Percentiles rank a stretch among this genome's conserved stretches.
Evolutionary conservation across 2,329 filamentous ascomycete species (phyloP).

Genomic region (Cytospora piceicola): DNA sequence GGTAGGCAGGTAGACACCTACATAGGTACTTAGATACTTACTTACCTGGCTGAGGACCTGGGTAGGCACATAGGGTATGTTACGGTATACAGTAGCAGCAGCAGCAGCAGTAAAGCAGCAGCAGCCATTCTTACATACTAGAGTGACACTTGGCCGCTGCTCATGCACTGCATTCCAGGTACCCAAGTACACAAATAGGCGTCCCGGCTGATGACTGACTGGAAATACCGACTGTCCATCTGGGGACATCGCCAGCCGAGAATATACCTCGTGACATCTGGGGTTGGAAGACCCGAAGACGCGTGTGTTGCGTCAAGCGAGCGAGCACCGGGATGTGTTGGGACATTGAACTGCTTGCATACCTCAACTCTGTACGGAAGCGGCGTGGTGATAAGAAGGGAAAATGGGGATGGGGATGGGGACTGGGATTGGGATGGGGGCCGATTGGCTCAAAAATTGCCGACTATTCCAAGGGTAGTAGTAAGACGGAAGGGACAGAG

Average conservation of each 20-base stretch:
- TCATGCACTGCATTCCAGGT: too few species aligned
- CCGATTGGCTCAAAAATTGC: neutral
- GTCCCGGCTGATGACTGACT: neutral
- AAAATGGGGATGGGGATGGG: neutral
- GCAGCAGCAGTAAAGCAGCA: too few species aligned
- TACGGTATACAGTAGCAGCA: too few species aligned
- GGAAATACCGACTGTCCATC: neutral
- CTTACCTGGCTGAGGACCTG: too few species aligned
- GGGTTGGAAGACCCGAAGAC: neutral
- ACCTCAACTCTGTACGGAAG: neutral
- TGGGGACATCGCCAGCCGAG: neutral
- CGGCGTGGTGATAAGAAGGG: neutral
- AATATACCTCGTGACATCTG: neutral
- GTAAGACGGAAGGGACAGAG: neutral
- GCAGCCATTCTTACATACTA: too few species aligned
- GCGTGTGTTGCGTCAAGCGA: neutral
- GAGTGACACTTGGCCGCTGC: too few species aligned
- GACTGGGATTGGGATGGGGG: neutral
- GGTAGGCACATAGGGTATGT: too few species aligned
- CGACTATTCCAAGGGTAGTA: neutral
- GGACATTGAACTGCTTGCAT: neutral
- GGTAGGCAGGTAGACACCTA: neutral
- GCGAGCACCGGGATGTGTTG: neutral
- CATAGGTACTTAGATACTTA: neutral
- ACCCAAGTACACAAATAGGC: neutral